A percentile compares a stretch with the other conserved stretches of the same genome.
Conservation (phyloP, 108 stramenopile genomes). For the Cyclotella sp. region DNA sequence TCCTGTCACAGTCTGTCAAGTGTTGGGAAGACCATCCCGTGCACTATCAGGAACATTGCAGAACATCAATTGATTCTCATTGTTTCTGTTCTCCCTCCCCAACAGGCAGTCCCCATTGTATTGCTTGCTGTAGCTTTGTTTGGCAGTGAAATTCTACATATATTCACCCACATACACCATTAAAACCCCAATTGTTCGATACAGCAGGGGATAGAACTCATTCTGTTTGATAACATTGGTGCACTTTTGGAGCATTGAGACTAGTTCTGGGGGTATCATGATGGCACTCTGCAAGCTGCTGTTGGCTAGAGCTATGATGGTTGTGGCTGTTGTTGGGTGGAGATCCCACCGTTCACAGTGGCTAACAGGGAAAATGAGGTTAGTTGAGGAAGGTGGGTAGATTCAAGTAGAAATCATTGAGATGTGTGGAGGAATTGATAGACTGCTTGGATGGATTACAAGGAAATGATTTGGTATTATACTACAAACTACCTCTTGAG, state of each 20-base stretch:
- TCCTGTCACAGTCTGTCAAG: not conserved
- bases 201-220: slow-evolving; percentile 68
- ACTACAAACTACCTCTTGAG: no score
- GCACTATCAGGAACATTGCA: slow-evolving; percentile 44
- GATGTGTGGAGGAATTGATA: no score
- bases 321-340: not conserved
- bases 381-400: not conserved
- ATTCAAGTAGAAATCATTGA: no score
- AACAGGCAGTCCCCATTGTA: not conserved
- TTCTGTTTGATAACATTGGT: slow-evolving; percentile 66
- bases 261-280: slow-evolving; percentile 42
- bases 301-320: slow-evolving; percentile 6
- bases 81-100: slow-evolving; percentile 2
- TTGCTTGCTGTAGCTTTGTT: not conserved
- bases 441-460: no score
- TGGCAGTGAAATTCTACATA: slow-evolving; percentile 21
- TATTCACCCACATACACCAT: slow-evolving; percentile 54
- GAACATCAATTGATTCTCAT: slow-evolving; percentile 30
- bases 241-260: slow-evolving; percentile 71
- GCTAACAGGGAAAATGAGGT: not conserved
- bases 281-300: not conserved
- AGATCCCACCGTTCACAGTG: not conserved
- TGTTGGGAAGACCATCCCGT: slow-evolving; percentile 19
- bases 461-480: no score
- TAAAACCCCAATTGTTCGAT: slow-evolving; percentile 55